Percentiles rank a stretch among this genome's conserved stretches.
Conservation (phyloP, 768 basidiomycete species). For the Chalciporus chontae region DNA sequence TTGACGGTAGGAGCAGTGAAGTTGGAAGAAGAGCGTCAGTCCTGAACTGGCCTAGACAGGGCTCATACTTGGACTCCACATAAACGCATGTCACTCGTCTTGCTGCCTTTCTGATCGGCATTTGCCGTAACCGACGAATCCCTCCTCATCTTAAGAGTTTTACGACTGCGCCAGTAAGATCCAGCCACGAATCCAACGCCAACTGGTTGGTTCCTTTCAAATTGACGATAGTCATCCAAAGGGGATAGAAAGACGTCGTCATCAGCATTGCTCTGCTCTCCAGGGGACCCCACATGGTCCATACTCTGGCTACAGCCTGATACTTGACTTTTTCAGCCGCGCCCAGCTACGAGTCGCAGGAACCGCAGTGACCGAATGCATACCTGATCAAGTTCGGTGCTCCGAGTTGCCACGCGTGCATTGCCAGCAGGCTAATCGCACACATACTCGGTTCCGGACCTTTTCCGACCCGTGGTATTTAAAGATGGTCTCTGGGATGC, state of each 20-base stretch:
- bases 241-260: too few relatives aligned
- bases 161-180: too few relatives aligned
- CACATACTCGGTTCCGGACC: background rate
- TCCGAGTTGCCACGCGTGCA: background rate
- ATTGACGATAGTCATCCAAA: too few relatives aligned
- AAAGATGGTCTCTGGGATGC: slow-evolving; percentile 17
- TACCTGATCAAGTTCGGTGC: background rate
- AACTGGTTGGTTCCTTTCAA: too few relatives aligned
- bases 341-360: background rate
- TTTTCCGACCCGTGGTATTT: background rate
- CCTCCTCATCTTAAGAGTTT: too few relatives aligned
- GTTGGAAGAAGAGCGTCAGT: background rate
- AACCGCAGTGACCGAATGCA: background rate
- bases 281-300: too few relatives aligned
- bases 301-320: too few relatives aligned
- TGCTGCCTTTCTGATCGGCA: slow-evolving; percentile 13
- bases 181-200: too few relatives aligned
- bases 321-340: too few relatives aligned
- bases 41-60: background rate
- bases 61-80: slow-evolving; percentile 2
- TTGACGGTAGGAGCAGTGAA: background rate
- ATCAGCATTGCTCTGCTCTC: too few relatives aligned
- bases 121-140: slow-evolving; percentile 7
- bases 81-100: slow-evolving; percentile 8
- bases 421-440: background rate